Base-by-base conservation (phyloP, 2,329 filamentous ascomycete species). In the Tolypocladium tundrense region DNA sequence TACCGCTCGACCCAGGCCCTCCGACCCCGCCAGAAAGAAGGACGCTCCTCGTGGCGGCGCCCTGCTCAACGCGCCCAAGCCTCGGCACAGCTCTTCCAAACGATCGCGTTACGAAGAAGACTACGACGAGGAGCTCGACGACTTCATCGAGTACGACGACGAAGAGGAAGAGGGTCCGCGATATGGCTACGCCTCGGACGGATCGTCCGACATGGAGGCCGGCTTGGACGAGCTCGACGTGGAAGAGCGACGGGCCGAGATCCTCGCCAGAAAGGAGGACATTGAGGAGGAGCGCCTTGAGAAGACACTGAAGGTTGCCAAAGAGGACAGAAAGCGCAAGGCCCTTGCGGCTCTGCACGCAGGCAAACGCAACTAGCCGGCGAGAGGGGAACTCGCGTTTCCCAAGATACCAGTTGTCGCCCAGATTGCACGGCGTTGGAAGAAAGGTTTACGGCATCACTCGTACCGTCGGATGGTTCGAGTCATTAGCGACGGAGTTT, bases 161-260 rank as follows among this genome's bases (percentile, higher is more conserved):
- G 82, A 84, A 0, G 80, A 82, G 14, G 74, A 72, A 6, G 71
- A 69, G 2, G 69, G 73, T 9, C 74, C 71, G 39, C 72, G 73
- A 7, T 79, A 81, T 60, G 78, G 77, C 53, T 87, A 88, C 62
- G 80, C 76, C 3, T 86, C 84, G 0, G 87, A 88, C 57, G 83
- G 69, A 7, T 88, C 86, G 6, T 90, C 87, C 7, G 88, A 90
- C 65, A 91, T 91, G 87, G 88, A 91, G 69, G 89, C 87, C 2
- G 88, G 87, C 40, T 69, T 87, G 42, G 86, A 86, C 60, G 88
- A 91, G 64, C 82, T 92, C 56, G 87, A 91, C 60, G 75, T 80
- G 41, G 89, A 93, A 69, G 89, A 93, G 69, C 75, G 77, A 53
- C 68, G 75, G 54, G 87, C 88, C 2, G 80, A 86, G 60, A 72